Conservation (phyloP, 768 basidiomycete species). For the Hericium rajendrae region DNA sequence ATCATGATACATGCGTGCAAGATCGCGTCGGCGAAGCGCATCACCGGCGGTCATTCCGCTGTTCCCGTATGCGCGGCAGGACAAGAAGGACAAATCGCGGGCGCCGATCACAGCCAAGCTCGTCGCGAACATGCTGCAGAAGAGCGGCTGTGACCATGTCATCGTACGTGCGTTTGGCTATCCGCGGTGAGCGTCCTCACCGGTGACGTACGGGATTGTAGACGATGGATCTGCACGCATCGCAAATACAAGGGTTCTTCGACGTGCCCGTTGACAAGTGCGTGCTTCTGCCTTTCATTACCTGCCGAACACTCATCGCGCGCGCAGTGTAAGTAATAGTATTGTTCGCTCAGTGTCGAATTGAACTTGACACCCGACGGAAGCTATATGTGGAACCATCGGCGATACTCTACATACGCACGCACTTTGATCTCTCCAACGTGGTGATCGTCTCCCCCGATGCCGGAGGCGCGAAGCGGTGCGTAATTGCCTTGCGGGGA, state of each 20-base stretch:
- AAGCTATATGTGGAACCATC: constrained; percentile 95
- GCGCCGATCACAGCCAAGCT: constrained; percentile 98
- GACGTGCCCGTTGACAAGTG: constrained; percentile 99
- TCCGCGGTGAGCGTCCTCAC: background rate
- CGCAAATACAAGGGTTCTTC: constrained; percentile 99
- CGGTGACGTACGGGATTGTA: constrained; percentile 20
- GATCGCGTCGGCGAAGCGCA: constrained; percentile 96
- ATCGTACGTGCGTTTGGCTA: constrained; percentile 51
- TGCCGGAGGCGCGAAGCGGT: constrained; percentile 98
- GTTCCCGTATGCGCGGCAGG: constrained; percentile 95
- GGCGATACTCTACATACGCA: constrained; percentile 88
- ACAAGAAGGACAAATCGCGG: constrained; percentile 98
- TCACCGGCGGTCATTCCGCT: constrained; percentile 98
- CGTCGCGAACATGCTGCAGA: constrained; percentile 95
- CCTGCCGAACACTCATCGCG: background rate
- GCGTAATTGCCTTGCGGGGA: constrained; percentile 13
- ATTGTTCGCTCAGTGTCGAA: constrained; percentile 3
- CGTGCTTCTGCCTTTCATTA: constrained; percentile 28
- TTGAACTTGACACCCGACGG: constrained; percentile 17
- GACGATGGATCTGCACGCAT: constrained; percentile 99
- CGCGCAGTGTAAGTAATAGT: constrained; percentile 40
- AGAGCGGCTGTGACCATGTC: constrained; percentile 90
- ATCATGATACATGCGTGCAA: constrained; percentile 99
- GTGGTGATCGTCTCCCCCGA: constrained; percentile 97
- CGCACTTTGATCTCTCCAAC: constrained; percentile 74